Percentiles rank a stretch among this genome's conserved stretches.
These are phyloP conservation scores for Boletus reticuloceps DNA, from an alignment of 768 basidiomycete species.

Conservation along the genomic window DNA sequence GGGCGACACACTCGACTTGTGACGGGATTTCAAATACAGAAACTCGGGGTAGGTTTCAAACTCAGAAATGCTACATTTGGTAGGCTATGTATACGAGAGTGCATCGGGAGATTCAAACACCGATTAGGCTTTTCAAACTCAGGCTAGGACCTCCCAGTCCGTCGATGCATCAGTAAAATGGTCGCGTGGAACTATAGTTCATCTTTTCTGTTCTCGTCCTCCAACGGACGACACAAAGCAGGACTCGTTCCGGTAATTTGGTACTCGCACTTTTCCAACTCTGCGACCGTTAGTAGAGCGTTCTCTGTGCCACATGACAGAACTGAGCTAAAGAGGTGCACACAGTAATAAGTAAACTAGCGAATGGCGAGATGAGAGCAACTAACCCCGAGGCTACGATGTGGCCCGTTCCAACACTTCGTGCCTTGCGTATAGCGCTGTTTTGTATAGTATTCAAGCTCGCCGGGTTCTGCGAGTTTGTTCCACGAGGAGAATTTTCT, in stretches of 20 bases:
- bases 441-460: conserved; percentile 72
- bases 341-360: conserved; percentile 2
- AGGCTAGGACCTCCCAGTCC: too few relatives aligned
- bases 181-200: conserved; percentile 30
- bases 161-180: too few relatives aligned
- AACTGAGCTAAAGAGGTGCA: conserved; percentile 52
- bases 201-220: conserved; percentile 31
- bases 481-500: conserved; percentile 86
- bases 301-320: conserved; percentile 88
- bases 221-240: conserved; percentile 63
- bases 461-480: conserved; percentile 50
- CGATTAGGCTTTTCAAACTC: too few relatives aligned
- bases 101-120: too few relatives aligned
- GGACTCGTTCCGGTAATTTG: conserved; percentile 82
- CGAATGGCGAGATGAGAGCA: conserved; percentile 1
- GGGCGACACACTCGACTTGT: too few relatives aligned
- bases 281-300: conserved; percentile 68
- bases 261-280: conserved; percentile 97
- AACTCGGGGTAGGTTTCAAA: too few relatives aligned
- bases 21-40: too few relatives aligned
- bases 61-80: too few relatives aligned
- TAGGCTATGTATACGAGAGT: too few relatives aligned
- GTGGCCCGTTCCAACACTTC: conserved; percentile 96
- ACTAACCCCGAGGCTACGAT: conserved; percentile 75
- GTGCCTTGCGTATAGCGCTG: conserved; percentile 84